Conservation (phyloP, 306 rosid species). For the Castanea sativa region DNA sequence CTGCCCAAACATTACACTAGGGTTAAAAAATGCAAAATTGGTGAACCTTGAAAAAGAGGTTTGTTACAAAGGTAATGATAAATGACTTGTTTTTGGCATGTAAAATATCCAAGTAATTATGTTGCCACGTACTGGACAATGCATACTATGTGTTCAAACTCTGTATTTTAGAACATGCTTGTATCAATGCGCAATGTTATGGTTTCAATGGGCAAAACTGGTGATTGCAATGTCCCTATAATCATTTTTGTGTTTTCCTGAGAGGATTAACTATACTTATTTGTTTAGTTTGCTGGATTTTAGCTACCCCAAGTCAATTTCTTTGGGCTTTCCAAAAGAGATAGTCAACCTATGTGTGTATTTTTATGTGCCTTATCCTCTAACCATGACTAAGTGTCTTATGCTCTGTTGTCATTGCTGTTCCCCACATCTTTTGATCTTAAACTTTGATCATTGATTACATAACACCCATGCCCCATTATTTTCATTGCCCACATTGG, state of each 20-base stretch:
- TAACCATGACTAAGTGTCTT: neutral
- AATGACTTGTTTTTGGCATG: too few relatives aligned
- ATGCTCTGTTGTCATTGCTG: neutral
- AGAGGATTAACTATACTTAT: neutral
- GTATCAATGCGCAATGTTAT: neutral
- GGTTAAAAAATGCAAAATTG: too few relatives aligned
- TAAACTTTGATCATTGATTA: neutral
- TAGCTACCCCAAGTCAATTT: neutral
- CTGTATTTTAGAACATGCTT: neutral
- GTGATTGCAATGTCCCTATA: neutral
- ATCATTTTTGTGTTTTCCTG: neutral
- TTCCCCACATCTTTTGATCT: neutral
- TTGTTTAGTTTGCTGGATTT: neutral
- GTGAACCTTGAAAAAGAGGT: too few relatives aligned
- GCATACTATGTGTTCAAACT: neutral
- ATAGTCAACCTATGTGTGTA: neutral
- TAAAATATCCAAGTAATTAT: neutral
- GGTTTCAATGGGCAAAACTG: neutral
- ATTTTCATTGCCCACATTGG: neutral
- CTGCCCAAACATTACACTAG: too few relatives aligned
- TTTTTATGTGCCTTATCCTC: neutral
- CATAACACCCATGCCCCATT: neutral
- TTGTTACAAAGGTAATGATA: too few relatives aligned
- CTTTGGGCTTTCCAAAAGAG: neutral
- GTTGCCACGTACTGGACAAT: neutral